Evolutionary conservation across 306 rosid genomes (phyloP).

Genomic region (Citrullus mucosospermus): DNA sequence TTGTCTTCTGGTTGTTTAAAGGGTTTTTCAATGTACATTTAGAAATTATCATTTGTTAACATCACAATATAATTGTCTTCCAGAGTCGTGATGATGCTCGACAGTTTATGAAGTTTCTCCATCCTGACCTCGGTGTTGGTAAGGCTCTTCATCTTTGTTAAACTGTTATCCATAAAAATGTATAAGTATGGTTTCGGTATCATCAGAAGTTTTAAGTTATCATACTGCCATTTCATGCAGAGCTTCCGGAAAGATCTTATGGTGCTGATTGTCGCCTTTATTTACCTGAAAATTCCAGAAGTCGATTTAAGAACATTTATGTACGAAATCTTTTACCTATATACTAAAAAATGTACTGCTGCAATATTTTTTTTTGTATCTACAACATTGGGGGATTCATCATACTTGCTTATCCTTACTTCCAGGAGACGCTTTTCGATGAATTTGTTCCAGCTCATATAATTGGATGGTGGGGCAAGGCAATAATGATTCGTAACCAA

Average conservation of each 20-base stretch:
- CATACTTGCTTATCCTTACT: background rate
- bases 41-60: background rate
- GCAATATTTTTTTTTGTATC: background rate
- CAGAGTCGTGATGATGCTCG: conserved; percentile 96
- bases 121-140: conserved; percentile 98
- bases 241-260: conserved; percentile 94
- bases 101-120: conserved; percentile 97
- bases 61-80: background rate
- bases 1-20: background rate
- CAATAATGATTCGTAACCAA: conserved; percentile 95
- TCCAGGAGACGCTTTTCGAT: conserved; percentile 89
- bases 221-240: conserved; percentile 30
- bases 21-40: background rate
- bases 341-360: conserved; percentile 5
- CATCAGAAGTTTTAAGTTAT: background rate
- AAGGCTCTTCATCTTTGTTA: conserved; percentile 20
- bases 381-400: background rate
- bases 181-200: background rate
- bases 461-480: conserved; percentile 99
- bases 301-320: conserved; percentile 99
- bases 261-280: conserved; percentile 96
- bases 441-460: conserved; percentile 95
- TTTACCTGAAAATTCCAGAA: conserved; percentile 73
- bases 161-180: conserved; percentile 4
- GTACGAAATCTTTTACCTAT: conserved; percentile 72